Conservation (phyloP, 495 filamentous ascomycete species). For the Penicillium flavigenum region DNA sequence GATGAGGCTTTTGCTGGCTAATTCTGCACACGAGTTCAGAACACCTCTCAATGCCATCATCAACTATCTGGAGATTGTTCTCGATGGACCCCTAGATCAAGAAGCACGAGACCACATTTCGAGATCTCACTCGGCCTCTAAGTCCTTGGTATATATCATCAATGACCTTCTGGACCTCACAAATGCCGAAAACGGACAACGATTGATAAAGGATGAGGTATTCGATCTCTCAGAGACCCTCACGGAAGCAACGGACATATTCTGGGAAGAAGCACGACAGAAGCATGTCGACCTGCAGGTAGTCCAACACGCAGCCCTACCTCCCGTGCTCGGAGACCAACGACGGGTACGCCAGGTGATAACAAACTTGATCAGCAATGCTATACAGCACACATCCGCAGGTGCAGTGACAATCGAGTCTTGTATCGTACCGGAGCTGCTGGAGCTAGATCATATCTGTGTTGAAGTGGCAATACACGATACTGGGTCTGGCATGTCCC, state of each 20-base stretch:
- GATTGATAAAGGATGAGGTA: slow-evolving; percentile 72
- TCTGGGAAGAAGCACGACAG: slow-evolving; percentile 68
- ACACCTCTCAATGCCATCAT: slow-evolving; percentile 92
- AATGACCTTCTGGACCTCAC: slow-evolving; percentile 90
- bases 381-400: slow-evolving; percentile 69
- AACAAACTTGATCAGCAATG: slow-evolving; percentile 78
- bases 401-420: slow-evolving; percentile 72
- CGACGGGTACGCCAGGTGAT: slow-evolving; percentile 79
- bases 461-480: slow-evolving; percentile 76
- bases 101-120: slow-evolving; percentile 84
- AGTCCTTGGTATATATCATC: slow-evolving; percentile 88
- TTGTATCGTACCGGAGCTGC: slow-evolving; percentile 44
- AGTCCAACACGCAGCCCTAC: slow-evolving; percentile 67
- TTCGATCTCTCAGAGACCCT: slow-evolving; percentile 75
- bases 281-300: slow-evolving; percentile 70
- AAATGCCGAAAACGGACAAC: slow-evolving; percentile 76
- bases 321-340: slow-evolving; percentile 80
- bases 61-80: slow-evolving; percentile 87
- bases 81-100: slow-evolving; percentile 74
- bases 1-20: slow-evolving; percentile 73
- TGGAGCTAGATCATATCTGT: slow-evolving; percentile 46
- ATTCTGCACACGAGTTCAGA: slow-evolving; percentile 88
- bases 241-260: slow-evolving; percentile 70
- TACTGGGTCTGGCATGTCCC: slow-evolving; percentile 75
- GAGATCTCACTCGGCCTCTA: slow-evolving; percentile 85